These are phyloP conservation scores for Pseudozyma tsukubaensis DNA, from an alignment of 1,284 basidiomycete genomes.

Conservation along the genomic window DNA sequence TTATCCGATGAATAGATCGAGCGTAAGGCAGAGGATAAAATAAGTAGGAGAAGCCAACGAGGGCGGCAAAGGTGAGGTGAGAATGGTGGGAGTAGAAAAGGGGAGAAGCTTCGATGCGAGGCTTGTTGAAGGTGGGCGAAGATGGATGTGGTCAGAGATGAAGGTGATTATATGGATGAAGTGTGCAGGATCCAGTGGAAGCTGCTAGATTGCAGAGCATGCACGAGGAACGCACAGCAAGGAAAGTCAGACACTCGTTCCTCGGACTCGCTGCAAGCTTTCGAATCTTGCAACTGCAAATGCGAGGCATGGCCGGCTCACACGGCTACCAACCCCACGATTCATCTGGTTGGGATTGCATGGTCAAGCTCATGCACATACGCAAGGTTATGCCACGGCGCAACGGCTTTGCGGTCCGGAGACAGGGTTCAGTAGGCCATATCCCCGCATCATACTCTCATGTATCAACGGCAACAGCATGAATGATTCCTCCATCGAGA, in stretches of 20 bases:
- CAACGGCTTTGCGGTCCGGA: conserved; percentile 19
- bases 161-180: conserved; percentile 13
- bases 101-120: conserved; percentile 24
- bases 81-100: conserved; percentile 6
- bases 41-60: neutral
- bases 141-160: neutral
- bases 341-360: neutral
- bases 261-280: neutral
- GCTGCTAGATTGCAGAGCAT: neutral
- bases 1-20: neutral
- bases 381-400: conserved; percentile 1
- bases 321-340: neutral
- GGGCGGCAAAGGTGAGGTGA: neutral
- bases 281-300: neutral
- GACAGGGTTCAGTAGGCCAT: neutral
- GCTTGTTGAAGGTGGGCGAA: neutral
- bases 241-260: too few relatives aligned
- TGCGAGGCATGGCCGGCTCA: neutral
- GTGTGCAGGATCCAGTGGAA: neutral
- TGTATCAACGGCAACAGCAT: conserved; percentile 6
- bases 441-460: neutral
- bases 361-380: neutral
- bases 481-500: neutral
- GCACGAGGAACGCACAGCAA: conserved; percentile 1
- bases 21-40: neutral